Percentiles rank a stretch among this genome's conserved stretches.
Conservation (phyloP, 306 rosid species). For the Prunus fruticosa region DNA sequence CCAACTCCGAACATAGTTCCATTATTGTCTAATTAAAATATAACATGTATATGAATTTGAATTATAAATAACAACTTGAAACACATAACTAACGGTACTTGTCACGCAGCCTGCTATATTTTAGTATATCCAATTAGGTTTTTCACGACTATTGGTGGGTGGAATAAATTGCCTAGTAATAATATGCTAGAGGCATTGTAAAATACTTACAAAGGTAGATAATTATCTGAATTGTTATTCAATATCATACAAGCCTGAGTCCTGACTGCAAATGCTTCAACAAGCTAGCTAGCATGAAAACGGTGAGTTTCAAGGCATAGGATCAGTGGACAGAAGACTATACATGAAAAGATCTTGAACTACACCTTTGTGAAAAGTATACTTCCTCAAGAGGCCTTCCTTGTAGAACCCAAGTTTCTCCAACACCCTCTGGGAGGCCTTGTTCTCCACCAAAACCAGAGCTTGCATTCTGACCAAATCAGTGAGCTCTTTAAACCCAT, state of each 20-base stretch:
- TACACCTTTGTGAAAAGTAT: conserved; percentile 14
- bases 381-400: conserved; percentile 34
- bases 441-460: conserved; percentile 25
- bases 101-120: neutral
- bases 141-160: too few species aligned
- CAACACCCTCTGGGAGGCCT: conserved; percentile 33
- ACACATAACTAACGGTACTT: neutral
- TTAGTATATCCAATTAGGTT: neutral
- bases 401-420: conserved; percentile 30
- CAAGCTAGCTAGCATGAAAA: neutral
- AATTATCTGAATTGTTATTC: too few species aligned
- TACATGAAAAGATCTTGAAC: conserved; percentile 1
- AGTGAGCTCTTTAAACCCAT: conserved; percentile 12
- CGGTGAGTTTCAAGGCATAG: neutral
- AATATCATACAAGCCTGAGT: neutral
- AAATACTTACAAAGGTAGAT: too few species aligned
- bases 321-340: conserved; percentile 19
- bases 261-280: neutral
- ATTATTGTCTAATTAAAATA: too few species aligned
- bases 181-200: neutral
- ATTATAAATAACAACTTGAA: neutral
- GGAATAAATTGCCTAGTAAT: neutral
- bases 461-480: conserved; percentile 23
- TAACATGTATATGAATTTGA: neutral
- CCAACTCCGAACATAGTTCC: too few species aligned